Evolutionary conservation across 2,329 filamentous ascomycete genomes (phyloP).

Genomic region (Mycosphaerelloides madeirae): DNA sequence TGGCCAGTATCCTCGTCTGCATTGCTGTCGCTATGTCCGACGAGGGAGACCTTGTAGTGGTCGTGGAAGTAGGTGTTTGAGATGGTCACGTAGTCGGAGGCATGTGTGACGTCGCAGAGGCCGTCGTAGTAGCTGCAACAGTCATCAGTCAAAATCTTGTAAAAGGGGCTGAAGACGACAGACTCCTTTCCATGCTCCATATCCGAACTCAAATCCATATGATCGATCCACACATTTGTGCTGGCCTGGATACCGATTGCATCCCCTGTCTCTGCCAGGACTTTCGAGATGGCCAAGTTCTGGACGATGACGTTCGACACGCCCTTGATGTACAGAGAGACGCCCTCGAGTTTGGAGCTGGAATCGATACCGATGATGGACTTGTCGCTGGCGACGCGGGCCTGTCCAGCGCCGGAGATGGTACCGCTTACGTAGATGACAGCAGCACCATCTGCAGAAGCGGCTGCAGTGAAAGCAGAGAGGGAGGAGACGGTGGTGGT

Average conservation of each 20-base stretch:
- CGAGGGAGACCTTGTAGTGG: conserved; percentile 59
- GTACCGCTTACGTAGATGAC: conserved; percentile 46
- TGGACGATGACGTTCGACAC: conserved; percentile 53
- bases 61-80: conserved; percentile 47
- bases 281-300: conserved; percentile 52
- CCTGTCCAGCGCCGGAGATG: conserved; percentile 20
- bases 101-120: conserved; percentile 61
- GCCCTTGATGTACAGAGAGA: conserved; percentile 46
- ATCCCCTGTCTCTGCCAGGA: conserved; percentile 46
- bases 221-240: conserved; percentile 60
- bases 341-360: conserved; percentile 39
- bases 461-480: conserved; percentile 38
- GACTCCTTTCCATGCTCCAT: conserved; percentile 53
- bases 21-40: conserved; percentile 59
- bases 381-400: conserved; percentile 44
- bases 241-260: conserved; percentile 48
- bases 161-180: background rate
- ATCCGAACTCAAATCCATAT: conserved; percentile 61
- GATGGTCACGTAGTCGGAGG: conserved; percentile 57
- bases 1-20: conserved; percentile 55
- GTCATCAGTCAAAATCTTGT: too few relatives aligned
- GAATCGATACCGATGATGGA: conserved; percentile 49
- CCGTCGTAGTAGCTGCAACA: conserved; percentile 60
- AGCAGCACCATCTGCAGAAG: conserved; percentile 29
- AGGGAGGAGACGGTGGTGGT: conserved; percentile 46